Base-by-base conservation (phyloP, 495 filamentous ascomycete species). In the Tetracladium marchalianum region DNA sequence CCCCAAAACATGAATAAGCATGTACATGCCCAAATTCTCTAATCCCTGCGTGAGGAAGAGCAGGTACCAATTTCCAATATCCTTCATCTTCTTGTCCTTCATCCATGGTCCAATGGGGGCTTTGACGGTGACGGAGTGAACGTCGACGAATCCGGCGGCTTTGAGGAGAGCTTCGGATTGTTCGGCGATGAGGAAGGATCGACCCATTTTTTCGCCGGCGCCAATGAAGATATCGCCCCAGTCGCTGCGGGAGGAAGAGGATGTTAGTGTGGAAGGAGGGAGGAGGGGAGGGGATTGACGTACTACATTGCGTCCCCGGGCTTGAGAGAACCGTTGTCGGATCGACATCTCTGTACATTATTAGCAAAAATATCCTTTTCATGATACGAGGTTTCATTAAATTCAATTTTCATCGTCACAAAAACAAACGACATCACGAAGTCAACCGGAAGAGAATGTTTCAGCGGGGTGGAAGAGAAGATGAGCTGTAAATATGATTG, bases 71-170 rank as follows among this genome's bases (percentile, higher is more conserved):
- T 27, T 27, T 27, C 70, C 70, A 15, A 73, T 59, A 46, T 71
- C 58, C 46, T 68, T 71, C 40, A 70, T 41, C 34, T 55, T 54
- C 34, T 47, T 54, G 35, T 73, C 64, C 15, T 51, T 56, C 5
- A 65, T 48, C 71, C 71, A 74, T 10, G 66, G 66, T 5, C 66
- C 65, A 39, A 65, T 49, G 8, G 65, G 65, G 9, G 61, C 49
- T 51, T 62, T 51, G 52, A 53, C 51, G 12, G 36, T 27, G 16
- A 39, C 12, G 31, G 52, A 39, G 39, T 57, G 39, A 16, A 66
- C 51, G 35, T 62, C 52, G 5, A 48, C 47, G 32, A 65, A 65
- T n/a, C 63, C 66, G 1, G 63, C 63, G 9, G 46, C 48, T 19
- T 58, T 39, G 39, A 62, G 49, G 12, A 31, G 27, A 5, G 11